Base-by-base conservation (phyloP, 2,329 filamentous ascomycete genomes). In the Alternaria gansuensis region DNA sequence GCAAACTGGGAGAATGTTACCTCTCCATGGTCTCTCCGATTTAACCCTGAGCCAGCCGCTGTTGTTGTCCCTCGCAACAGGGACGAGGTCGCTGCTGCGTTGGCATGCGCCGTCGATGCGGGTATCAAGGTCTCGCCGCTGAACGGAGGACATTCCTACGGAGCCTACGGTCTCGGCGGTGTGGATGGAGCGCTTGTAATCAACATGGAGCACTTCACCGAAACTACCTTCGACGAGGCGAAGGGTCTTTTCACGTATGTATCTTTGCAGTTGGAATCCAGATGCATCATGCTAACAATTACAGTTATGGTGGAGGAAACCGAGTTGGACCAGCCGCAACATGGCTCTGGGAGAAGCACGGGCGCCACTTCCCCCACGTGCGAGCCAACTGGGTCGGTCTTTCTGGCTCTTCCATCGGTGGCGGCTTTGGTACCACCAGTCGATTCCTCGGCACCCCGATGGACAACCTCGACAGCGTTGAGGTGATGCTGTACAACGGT, bases 361-460 rank as follows among this genome's bases (percentile, higher is more conserved):
- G 55, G 13, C 61, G 60, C 10, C 65, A 67, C 29, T 67, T 67
- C 21, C 65, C 65, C 14, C 65, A 67, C 24, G 65, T 66, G 5
- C 51, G 65, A 31, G 61, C 60, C 1, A 59, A 60, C 6, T 59
- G 61, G 43, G 60, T 67, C 1, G 65, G 65, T 17, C 56, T 67
- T 3, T 51, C 62, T 4, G 63, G 65, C 0, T 64, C 61, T 5
- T 60, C 61, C 1, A 64, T 64, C 13, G 65, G 63, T 2, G 61
- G 54, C 10, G 65, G 59, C 10, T 67, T 67, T 36, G 65, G 65
- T 3, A 59, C 63, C 0, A 67, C 63, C 0, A 62, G 61, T n/a
- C 54, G 65, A 2, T 62, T 66, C 21, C 59, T 67, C 8, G 65
- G 65, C 0, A 64, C 53, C 0, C 61, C 65, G 0, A 59, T 64